phyloP scores from a whole-genome alignment of 345 rosid species.

The Linum trigynum region DNA sequence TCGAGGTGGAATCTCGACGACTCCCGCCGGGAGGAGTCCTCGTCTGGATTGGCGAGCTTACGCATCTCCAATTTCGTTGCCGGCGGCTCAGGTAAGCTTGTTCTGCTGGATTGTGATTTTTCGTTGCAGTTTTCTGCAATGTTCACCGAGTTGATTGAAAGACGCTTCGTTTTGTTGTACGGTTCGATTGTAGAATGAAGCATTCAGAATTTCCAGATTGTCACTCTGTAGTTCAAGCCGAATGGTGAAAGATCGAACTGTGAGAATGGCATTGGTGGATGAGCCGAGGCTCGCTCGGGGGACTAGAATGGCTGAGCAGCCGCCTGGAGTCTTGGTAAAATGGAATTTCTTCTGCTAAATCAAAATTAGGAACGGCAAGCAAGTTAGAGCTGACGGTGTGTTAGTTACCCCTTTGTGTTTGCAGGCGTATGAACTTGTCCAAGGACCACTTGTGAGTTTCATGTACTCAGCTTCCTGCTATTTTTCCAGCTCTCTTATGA shows the following conservation, averaged over 20 bases:
- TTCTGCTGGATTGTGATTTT: neutral
- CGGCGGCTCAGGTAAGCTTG: neutral
- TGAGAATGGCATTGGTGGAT: conserved; percentile 61
- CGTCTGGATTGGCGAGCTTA: neutral
- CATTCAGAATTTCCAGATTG: conserved; percentile 23
- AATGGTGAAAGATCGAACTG: conserved; percentile 13
- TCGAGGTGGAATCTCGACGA: neutral
- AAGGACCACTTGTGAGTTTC: conserved; percentile 72
- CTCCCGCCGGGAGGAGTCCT: conserved; percentile 8
- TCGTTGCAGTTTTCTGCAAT: neutral
- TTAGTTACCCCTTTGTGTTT: conserved; percentile 15
- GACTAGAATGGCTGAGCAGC: conserved; percentile 29
- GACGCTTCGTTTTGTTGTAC: conserved; percentile 3
- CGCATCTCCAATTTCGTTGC: neutral
- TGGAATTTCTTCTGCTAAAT: neutral
- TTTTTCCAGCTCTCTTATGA: neutral
- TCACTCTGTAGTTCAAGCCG: conserved; percentile 17
- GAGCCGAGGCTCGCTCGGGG: conserved; percentile 47
- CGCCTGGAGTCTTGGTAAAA: conserved; percentile 52
- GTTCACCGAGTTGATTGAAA: conserved; percentile 8
- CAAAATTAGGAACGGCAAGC: neutral
- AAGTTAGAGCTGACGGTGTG: neutral
- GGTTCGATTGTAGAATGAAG: conserved; percentile 29
- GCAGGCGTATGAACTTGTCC: conserved; percentile 91
- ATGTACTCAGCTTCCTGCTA: neutral